phyloP scores from a whole-genome alignment of 1,284 basidiomycete genomes.

The Lignosus rhinocerotis region DNA sequence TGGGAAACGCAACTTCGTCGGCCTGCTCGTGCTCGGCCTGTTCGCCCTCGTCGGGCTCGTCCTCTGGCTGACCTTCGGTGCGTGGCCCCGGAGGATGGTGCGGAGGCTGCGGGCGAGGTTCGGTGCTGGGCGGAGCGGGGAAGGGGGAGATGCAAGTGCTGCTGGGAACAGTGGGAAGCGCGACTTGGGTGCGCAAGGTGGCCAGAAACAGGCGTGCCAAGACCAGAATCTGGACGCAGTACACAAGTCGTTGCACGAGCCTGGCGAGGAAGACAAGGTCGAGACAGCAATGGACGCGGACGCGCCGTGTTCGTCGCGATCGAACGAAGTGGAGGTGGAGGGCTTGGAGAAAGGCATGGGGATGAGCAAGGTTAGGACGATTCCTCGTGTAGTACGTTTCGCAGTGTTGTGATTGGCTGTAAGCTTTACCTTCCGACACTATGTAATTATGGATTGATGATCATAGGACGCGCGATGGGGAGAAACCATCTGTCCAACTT shows the following conservation, averaged over 20 bases:
- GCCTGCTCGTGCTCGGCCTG: conserved; percentile 32
- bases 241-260: background rate
- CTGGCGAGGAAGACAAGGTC: background rate
- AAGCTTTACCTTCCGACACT: background rate
- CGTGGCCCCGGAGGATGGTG: conserved; percentile 27
- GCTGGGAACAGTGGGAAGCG: background rate
- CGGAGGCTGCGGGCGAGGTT: conserved; percentile 5
- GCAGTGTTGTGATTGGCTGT: background rate
- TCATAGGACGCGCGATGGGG: too few species aligned
- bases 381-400: conserved; percentile 7
- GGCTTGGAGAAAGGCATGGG: conserved; percentile 3
- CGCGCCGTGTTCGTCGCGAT: background rate
- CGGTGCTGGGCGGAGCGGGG: background rate
- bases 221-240: background rate
- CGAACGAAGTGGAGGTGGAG: conserved; percentile 9
- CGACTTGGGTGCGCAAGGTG: background rate
- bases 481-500: too few species aligned
- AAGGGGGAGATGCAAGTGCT: background rate
- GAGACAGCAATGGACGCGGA: background rate
- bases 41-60: conserved; percentile 29
- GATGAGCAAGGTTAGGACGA: conserved; percentile 1
- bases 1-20: conserved; percentile 30
- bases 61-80: conserved; percentile 33
- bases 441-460: too few species aligned
- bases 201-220: background rate